These are phyloP conservation scores for Mimosa pudica DNA, from an alignment of 306 rosid species.

Conservation along the genomic window DNA sequence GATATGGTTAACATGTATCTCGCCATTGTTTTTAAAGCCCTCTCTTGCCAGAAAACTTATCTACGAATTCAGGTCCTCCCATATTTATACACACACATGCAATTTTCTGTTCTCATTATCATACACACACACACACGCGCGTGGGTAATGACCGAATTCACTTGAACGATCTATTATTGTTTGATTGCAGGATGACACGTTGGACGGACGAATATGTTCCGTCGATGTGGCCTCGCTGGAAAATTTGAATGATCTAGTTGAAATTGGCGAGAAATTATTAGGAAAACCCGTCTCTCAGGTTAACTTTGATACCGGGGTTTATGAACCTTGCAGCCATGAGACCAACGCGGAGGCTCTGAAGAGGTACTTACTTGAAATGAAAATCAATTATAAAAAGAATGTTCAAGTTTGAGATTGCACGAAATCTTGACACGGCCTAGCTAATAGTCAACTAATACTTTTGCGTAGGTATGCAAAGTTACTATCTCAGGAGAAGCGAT, in stretches of 20 bases:
- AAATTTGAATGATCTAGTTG: conserved; percentile 47
- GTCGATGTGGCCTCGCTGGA: conserved; percentile 52
- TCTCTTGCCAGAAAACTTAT: conserved; percentile 41
- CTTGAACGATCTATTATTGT: background rate
- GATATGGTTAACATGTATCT: conserved; percentile 52
- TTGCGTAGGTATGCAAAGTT: conserved; percentile 48
- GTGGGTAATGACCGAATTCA: background rate
- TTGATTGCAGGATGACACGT: conserved; percentile 49
- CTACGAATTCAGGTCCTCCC: conserved; percentile 47
- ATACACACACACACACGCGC: too few relatives aligned
- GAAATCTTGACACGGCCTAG: background rate
- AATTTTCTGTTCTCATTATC: background rate
- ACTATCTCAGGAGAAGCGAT: conserved; percentile 46
- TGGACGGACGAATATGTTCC: conserved; percentile 36
- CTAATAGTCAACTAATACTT: background rate
- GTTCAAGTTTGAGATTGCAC: background rate
- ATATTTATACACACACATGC: background rate
- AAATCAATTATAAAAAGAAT: background rate
- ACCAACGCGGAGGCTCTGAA: conserved; percentile 56
- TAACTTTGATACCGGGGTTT: conserved; percentile 48
- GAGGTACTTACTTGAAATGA: conserved; percentile 32
- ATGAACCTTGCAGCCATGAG: conserved; percentile 32
- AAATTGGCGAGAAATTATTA: conserved; percentile 46
- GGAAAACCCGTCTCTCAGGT: conserved; percentile 58
- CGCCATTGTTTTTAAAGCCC: conserved; percentile 49